Evolutionary conservation across 2,329 filamentous ascomycete species (phyloP), one percentile per base, ranked within the genome.

Genomic region (Alternaria consortialis): DNA sequence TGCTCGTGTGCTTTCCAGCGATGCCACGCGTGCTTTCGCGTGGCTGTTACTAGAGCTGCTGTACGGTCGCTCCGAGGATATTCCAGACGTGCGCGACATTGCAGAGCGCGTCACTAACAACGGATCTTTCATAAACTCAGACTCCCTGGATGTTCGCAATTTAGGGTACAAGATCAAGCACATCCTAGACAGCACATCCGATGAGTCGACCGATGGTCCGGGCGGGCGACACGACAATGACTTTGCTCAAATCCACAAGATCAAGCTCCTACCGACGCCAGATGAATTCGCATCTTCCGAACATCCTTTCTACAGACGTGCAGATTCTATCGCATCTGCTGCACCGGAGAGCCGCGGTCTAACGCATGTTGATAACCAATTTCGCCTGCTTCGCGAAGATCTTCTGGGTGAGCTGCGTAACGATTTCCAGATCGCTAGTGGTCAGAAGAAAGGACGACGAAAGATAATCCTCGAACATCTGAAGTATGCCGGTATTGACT

Each of bases 181-280:
- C 71, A 77, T 40, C 8, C 56, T 79, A 0, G 79, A 84, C 0
- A 83, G 88, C 39, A 77, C 88, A 3, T 86, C 27, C 74, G 85
- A 34, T 73, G 88, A 73, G 7, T 27, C 43, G 6, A 32, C 42
- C 3, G 65, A 69, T 39, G 69, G 71, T 5, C 84, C 89, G 0
- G 91, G 91, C 0, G 90, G 90, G 0, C 84, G 91, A 0, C 90
- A 94, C 64, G 89, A 93, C 74, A 94, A 94, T 55, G 91, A 93
- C 67, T 85, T 85, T 69, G 79, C 69, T 1, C 83, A 91, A 64
- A 89, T 88, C 66, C 82, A 86, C 0, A 60, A 87, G 0, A 87
- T 92, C 34, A 78, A 84, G 2, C 87, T 93, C 13, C 84, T 87
- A 48, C 91, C 91, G 0, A 93, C 90, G 0, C 74, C 83, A 0